Percentiles rank a stretch among this genome's conserved stretches.
Evolutionary conservation across 1,284 basidiomycete genomes (phyloP).

Genomic region (Schizopora paradoxa): DNA sequence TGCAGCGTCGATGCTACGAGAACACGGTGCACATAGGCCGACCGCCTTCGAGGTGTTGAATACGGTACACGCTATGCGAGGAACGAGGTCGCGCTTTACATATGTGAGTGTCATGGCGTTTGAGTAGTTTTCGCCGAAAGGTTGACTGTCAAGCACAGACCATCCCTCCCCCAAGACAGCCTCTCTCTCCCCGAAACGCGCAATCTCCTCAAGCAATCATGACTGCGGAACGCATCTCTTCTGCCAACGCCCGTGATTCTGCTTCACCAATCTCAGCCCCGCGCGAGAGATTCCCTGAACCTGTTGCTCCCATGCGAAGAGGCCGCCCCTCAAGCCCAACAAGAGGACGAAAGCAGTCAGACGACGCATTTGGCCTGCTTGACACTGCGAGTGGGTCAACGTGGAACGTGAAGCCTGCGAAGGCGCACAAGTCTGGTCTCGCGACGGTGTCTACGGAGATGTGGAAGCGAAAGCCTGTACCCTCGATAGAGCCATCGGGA

Average conservation of each 20-base stretch:
- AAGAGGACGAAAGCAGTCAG: slow-evolving; percentile 26
- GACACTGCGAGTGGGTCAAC: slow-evolving; percentile 6
- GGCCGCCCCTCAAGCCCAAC: slow-evolving; percentile 53
- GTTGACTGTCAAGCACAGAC: slow-evolving; percentile 36
- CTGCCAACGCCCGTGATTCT: background rate
- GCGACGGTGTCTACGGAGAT: slow-evolving; percentile 5
- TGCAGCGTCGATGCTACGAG: slow-evolving; percentile 80
- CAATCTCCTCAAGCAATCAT: slow-evolving; percentile 6
- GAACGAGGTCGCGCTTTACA: slow-evolving; percentile 73
- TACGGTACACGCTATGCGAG: slow-evolving; percentile 75
- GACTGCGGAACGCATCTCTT: slow-evolving; percentile 3
- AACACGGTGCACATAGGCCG: slow-evolving; percentile 79
- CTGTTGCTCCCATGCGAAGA: slow-evolving; percentile 72
- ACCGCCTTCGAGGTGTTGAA: slow-evolving; percentile 75
- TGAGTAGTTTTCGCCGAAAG: slow-evolving; percentile 34
- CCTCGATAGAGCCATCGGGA: background rate
- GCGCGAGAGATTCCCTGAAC: slow-evolving; percentile 68
- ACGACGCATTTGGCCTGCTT: slow-evolving; percentile 11
- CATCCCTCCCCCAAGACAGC: slow-evolving; percentile 12
- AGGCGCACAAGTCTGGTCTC: slow-evolving; percentile 17
- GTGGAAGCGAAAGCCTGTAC: slow-evolving; percentile 9
- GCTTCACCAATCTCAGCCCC: slow-evolving; percentile 27
- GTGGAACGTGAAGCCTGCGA: slow-evolving; percentile 15
- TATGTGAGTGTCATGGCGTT: slow-evolving; percentile 46
- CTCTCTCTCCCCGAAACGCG: slow-evolving; percentile 13